phyloP scores from a whole-genome alignment of 2,329 filamentous ascomycete species.

The Diaporthe sp. region DNA sequence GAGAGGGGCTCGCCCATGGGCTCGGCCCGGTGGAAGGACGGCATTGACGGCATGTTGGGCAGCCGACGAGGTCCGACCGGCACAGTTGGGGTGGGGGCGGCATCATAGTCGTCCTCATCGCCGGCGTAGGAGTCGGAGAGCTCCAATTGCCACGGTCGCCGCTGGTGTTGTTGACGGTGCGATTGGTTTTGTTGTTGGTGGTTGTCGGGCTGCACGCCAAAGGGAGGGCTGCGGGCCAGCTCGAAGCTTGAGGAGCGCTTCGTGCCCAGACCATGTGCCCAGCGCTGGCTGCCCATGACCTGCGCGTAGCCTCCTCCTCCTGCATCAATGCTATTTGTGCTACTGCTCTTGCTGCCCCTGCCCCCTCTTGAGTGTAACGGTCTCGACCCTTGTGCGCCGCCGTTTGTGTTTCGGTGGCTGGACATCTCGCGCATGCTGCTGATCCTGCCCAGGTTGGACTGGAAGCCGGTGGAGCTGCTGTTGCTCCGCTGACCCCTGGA shows the following conservation, averaged over 20 bases:
- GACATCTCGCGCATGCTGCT: slow-evolving; percentile 71
- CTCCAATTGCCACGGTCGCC: slow-evolving; percentile 61
- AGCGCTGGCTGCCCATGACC: slow-evolving; percentile 70
- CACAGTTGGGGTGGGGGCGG: slow-evolving; percentile 88
- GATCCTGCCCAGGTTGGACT: slow-evolving; percentile 70
- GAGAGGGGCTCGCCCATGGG: slow-evolving; percentile 52
- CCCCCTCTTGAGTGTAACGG: slow-evolving; percentile 68
- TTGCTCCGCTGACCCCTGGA: slow-evolving; percentile 80
- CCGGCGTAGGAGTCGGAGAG: slow-evolving; percentile 63
- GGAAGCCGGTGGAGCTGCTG: slow-evolving; percentile 76
- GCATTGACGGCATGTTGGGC: slow-evolving; percentile 52
- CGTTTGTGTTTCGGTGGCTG: slow-evolving; percentile 50
- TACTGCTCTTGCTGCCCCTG: slow-evolving; percentile 82
- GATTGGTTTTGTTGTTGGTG: slow-evolving; percentile 43
- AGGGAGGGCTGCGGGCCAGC: slow-evolving; percentile 64
- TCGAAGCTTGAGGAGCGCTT: slow-evolving; percentile 82
- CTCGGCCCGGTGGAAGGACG: slow-evolving; percentile 56
- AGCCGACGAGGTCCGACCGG: slow-evolving; percentile 80
- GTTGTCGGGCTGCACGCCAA: slow-evolving; percentile 48
- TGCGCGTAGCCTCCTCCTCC: slow-evolving; percentile 64
- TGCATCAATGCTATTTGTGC: slow-evolving; percentile 75
- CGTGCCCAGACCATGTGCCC: slow-evolving; percentile 63
- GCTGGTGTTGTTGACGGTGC: slow-evolving; percentile 42
- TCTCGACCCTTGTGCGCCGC: slow-evolving; percentile 52
- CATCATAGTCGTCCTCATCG: slow-evolving; percentile 78